Evolutionary conservation across 192 early-diverging fungal genomes (phyloP).

Genomic region (Gonapodya sp.): DNA sequence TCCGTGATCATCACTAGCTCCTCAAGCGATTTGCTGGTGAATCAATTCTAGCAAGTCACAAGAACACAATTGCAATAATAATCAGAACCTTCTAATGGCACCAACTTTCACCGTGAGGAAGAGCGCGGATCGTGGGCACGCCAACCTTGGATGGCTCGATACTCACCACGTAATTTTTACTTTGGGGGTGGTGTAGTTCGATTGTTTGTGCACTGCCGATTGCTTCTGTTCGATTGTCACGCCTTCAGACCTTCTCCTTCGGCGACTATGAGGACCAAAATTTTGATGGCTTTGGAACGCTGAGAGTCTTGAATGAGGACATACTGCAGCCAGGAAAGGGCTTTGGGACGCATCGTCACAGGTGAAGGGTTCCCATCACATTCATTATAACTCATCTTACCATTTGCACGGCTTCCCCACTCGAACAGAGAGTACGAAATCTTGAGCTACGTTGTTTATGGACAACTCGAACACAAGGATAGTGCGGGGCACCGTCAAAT

Average conservation of each 20-base stretch:
- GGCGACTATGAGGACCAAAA: constrained; percentile 29
- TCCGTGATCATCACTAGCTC: background rate
- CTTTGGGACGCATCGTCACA: constrained; percentile 31
- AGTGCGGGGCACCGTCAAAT: constrained; percentile 30
- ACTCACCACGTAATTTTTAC: constrained; percentile 20
- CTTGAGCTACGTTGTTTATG: constrained; percentile 30
- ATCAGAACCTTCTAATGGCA: too few species aligned
- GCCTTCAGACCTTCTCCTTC: constrained; percentile 30
- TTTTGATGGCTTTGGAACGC: constrained; percentile 21
- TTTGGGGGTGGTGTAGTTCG: background rate
- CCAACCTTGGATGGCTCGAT: constrained; percentile 27
- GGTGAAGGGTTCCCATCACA: background rate
- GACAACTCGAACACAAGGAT: constrained; percentile 32
- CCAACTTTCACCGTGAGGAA: background rate
- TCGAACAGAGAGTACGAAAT: constrained; percentile 25
- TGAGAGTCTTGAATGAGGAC: constrained; percentile 37
- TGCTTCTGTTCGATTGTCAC: background rate
- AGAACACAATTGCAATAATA: too few species aligned
- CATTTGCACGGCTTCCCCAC: background rate
- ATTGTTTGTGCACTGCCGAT: background rate
- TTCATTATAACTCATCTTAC: background rate
- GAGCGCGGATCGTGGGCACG: constrained; percentile 15
- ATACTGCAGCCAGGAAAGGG: constrained; percentile 21
- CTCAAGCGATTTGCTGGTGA: too few species aligned
- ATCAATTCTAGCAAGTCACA: too few species aligned